Base-by-base conservation (phyloP, 73 alveolate species). In the Paramecium bursaria region DNA sequence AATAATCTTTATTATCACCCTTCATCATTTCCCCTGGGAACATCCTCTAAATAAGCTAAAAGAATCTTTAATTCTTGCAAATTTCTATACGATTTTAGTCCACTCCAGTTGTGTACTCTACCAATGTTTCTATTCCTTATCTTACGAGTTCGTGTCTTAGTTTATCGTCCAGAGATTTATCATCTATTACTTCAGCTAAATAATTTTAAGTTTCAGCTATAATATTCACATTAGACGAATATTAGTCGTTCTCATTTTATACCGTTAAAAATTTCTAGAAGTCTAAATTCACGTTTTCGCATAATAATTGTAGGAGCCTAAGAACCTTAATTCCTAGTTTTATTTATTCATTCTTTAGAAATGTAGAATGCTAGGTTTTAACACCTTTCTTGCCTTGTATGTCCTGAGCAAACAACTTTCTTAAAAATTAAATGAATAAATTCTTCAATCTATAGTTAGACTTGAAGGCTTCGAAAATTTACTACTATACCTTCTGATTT, bases 231-330 rank as follows among this genome's bases (percentile, higher is more conserved):
- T 67, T 67, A 39, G 82, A 42, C 44, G 22, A 35, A 67, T 67
- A 67, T 15, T 53, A 67, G 44, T 67, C 82, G 22, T 67, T 57
- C 9, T 67, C 57, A 39, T 67, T 25, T 15, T 67, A 35, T 21
- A 31, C 23, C 6, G 44, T 57, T 39, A 67, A 42, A 29, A 67
- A 67, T 35, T 10, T 67, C 44, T 67, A 35, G 44, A 67, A 67
- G 3, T 67, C 82, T 22, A 67, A 21, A 39, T 67, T 67, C 10
- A 67, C 82, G 44, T 67, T 67, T 44, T 67, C 82, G 44, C 82
- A 67, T 35, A 67, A 67, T 4, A 44, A 53, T 67, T 67, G 22
- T 13, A 67, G 39, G 15, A 67, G 44, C 21, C 44, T 11, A 2
- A 67, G 46, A 5, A 67, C 82, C 23, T 67, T 67, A 14, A 67